Conservation (phyloP, 2,329 filamentous ascomycete species). For the Plectosphaerella cucumerina region DNA sequence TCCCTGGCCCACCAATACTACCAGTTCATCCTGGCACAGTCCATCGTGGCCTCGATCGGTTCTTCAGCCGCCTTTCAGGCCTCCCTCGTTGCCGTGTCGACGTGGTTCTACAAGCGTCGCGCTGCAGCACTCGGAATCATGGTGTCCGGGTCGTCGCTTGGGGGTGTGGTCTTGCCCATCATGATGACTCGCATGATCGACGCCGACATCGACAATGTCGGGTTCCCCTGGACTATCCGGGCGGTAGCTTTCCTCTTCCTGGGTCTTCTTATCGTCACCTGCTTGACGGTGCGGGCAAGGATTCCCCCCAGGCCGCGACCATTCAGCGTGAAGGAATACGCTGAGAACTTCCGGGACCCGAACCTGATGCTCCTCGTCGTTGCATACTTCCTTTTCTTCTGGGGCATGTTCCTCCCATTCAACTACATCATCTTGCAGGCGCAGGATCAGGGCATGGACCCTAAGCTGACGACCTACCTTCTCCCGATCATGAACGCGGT, state of each 20-base stretch:
- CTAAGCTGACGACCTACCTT: conserved; percentile 39
- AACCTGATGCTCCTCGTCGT: conserved; percentile 36
- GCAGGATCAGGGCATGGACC: conserved; percentile 34
- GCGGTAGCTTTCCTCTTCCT: conserved; percentile 42
- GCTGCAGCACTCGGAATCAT: conserved; percentile 50
- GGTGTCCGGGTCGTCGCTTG: conserved; percentile 49
- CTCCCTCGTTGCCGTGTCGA: conserved; percentile 36
- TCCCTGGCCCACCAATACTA: conserved; percentile 43
- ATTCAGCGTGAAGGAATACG: conserved; percentile 42
- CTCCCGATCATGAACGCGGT: conserved; percentile 54
- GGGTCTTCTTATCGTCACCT: conserved; percentile 26
- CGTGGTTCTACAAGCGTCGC: conserved; percentile 49
- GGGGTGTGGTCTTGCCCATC: conserved; percentile 57
- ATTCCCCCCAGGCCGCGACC: conserved; percentile 40
- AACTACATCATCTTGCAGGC: conserved; percentile 49
- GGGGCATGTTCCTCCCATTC: conserved; percentile 51
- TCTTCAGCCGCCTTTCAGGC: conserved; percentile 38
- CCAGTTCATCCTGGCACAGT: conserved; percentile 39
- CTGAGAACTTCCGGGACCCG: conserved; percentile 39
- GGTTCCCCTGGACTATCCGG: conserved; percentile 46
- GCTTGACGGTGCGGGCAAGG: conserved; percentile 32
- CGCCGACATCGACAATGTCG: conserved; percentile 33
- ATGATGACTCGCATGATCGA: conserved; percentile 51
- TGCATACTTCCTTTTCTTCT: conserved; percentile 51
- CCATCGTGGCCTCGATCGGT: conserved; percentile 35